phyloP scores from a whole-genome alignment of 2,329 filamentous ascomycete genomes.

The Microdochium bolleyi region DNA sequence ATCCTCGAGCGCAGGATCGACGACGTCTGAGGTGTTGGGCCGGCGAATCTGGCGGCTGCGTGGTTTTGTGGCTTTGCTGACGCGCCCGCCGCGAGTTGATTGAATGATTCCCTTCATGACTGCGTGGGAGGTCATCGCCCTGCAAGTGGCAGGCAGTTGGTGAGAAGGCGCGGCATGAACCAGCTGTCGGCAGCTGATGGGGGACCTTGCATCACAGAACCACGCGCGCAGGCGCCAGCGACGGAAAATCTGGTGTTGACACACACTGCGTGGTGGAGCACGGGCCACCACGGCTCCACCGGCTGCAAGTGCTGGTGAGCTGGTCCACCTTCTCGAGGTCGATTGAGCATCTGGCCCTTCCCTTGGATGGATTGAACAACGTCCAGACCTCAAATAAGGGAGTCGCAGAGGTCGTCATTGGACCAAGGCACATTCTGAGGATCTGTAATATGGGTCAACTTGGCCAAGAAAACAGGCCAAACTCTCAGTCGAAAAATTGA shows the following conservation, averaged over 20 bases:
- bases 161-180: conserved; percentile 10
- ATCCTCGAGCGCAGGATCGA: conserved; percentile 21
- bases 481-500: too few relatives aligned
- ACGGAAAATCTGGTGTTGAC: background rate
- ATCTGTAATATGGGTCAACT: too few relatives aligned
- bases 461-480: too few relatives aligned
- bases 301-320: background rate
- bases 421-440: too few relatives aligned
- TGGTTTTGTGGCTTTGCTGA: conserved; percentile 36
- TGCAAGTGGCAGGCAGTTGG: conserved; percentile 22
- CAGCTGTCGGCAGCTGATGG: conserved; percentile 22
- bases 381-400: too few relatives aligned
- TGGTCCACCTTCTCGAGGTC: too few relatives aligned
- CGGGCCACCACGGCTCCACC: background rate
- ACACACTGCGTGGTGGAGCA: background rate
- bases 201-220: conserved; percentile 2
- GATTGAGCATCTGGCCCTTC: too few relatives aligned
- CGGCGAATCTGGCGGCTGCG: conserved; percentile 20
- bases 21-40: conserved; percentile 16
- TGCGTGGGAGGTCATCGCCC: conserved; percentile 12
- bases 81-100: conserved; percentile 25
- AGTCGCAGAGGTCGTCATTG: too few relatives aligned
- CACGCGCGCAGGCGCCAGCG: conserved; percentile 1
- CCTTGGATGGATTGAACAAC: too few relatives aligned
- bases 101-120: conserved; percentile 27